Percentiles rank a stretch among this genome's conserved stretches.
Evolutionary conservation across 1,284 basidiomycete genomes (phyloP).

Genomic region (Xerocomus amazonicus): DNA sequence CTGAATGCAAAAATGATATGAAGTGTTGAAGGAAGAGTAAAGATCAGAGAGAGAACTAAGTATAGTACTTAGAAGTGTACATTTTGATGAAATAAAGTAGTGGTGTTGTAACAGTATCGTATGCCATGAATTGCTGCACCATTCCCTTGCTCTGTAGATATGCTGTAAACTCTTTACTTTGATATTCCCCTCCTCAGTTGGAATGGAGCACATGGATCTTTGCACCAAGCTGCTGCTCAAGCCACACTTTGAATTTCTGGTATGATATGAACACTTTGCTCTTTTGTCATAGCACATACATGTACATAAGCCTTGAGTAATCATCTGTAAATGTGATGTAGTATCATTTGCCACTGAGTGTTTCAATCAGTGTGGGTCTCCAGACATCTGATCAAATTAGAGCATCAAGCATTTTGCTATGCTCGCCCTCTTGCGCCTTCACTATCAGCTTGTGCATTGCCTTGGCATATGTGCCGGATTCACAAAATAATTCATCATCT

Average conservation of each 20-base stretch:
- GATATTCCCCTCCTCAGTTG: neutral
- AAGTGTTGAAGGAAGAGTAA: too few species aligned
- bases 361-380: conserved; percentile 31
- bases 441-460: conserved; percentile 11
- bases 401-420: conserved; percentile 5
- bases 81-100: too few species aligned
- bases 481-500: too few species aligned
- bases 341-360: conserved; percentile 23
- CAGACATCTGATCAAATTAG: conserved; percentile 33
- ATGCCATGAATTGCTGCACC: neutral
- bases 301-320: conserved; percentile 20
- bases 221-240: neutral
- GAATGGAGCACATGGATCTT: neutral
- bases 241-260: conserved; percentile 29
- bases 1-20: too few species aligned
- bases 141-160: neutral
- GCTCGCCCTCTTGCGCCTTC: conserved; percentile 2
- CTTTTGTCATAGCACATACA: conserved; percentile 29
- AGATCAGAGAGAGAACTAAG: too few species aligned
- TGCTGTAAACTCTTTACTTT: neutral
- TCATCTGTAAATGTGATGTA: conserved; percentile 36
- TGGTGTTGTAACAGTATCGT: too few species aligned
- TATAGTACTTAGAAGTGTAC: too few species aligned
- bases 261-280: conserved; percentile 29
- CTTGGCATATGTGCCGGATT: conserved; percentile 14